A percentile compares a stretch with the other conserved stretches of the same genome.
These are phyloP conservation scores for Hymenoscyphus infarciens DNA, from an alignment of 2,329 filamentous ascomycete genomes.

Conservation along the genomic window DNA sequence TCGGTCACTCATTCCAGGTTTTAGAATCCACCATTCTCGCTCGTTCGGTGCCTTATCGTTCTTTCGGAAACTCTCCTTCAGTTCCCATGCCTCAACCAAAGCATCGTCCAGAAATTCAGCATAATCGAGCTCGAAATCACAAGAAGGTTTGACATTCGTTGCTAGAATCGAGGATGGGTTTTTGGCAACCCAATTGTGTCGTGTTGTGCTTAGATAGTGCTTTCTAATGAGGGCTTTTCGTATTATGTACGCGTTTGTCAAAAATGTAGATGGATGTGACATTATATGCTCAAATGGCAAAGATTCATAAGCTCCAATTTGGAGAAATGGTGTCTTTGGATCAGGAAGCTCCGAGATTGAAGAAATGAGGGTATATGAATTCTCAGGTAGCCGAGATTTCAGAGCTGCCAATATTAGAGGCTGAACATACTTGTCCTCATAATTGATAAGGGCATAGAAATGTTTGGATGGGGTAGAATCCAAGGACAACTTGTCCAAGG, in stretches of 20 bases:
- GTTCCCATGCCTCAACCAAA: slow-evolving; percentile 82
- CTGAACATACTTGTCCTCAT: slow-evolving; percentile 86
- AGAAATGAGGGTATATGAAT: slow-evolving; percentile 53
- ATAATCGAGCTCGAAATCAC: slow-evolving; percentile 92
- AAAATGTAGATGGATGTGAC: slow-evolving; percentile 54
- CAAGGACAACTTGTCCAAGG: slow-evolving; percentile 24
- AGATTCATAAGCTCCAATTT: slow-evolving; percentile 82
- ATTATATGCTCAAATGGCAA: slow-evolving; percentile 79
- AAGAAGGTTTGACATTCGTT: slow-evolving; percentile 69
- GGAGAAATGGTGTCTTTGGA: slow-evolving; percentile 44
- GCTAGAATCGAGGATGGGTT: slow-evolving; percentile 67
- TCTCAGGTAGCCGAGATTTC: slow-evolving; percentile 53
- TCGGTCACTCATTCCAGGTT: slow-evolving; percentile 95
- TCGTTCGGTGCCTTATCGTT: slow-evolving; percentile 50
- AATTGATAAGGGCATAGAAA: slow-evolving; percentile 73
- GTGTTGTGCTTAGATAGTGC: slow-evolving; percentile 83
- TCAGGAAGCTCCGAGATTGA: slow-evolving; percentile 38
- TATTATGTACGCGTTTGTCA: slow-evolving; percentile 90
- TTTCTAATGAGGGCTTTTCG: slow-evolving; percentile 95
- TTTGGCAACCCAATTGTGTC: slow-evolving; percentile 83
- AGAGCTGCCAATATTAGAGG: slow-evolving; percentile 78
- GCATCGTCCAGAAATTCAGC: slow-evolving; percentile 96
- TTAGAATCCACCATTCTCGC: slow-evolving; percentile 94
- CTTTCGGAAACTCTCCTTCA: slow-evolving; percentile 70
- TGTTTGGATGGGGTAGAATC: slow-evolving; percentile 32